Conservation (phyloP, 257 asterid species). For the Misopates orontium region DNA sequence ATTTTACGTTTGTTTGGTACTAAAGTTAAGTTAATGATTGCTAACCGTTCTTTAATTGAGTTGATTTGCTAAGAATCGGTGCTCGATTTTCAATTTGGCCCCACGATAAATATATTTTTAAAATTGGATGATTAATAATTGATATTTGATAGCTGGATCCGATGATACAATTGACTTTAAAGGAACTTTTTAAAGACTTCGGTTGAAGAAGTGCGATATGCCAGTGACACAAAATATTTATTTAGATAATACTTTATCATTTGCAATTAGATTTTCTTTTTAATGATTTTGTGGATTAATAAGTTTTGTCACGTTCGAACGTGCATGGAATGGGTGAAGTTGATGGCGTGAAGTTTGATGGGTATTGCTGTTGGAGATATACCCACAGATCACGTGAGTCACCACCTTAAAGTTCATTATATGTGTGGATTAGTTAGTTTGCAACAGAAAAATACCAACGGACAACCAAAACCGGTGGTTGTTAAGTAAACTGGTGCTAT, state of each 20-base stretch:
- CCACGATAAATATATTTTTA: neutral
- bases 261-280: neutral
- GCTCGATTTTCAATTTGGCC: slow-evolving; percentile 22
- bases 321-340: slow-evolving; percentile 17
- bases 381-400: slow-evolving; percentile 30
- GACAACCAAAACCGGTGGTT: neutral
- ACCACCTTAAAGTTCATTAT: slow-evolving; percentile 25
- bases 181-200: neutral
- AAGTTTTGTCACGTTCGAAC: slow-evolving; percentile 20
- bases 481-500: slow-evolving; percentile 10
- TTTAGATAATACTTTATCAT: no score
- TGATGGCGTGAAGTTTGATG: slow-evolving; percentile 35
- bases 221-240: no score
- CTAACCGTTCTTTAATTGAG: no score
- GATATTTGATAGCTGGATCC: neutral
- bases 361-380: slow-evolving; percentile 2
- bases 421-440: slow-evolving; percentile 20
- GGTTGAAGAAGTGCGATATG: neutral
- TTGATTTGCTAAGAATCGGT: slow-evolving; percentile 11
- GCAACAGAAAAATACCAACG: slow-evolving; percentile 10
- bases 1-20: no score
- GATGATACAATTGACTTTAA: neutral
- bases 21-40: neutral
- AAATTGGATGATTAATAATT: neutral
- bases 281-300: neutral